A percentile compares a stretch with the other conserved stretches of the same genome.
These are phyloP conservation scores for Myriosclerotinia duriaeana DNA, from an alignment of 2,329 filamentous ascomycete species.

Conservation along the genomic window DNA sequence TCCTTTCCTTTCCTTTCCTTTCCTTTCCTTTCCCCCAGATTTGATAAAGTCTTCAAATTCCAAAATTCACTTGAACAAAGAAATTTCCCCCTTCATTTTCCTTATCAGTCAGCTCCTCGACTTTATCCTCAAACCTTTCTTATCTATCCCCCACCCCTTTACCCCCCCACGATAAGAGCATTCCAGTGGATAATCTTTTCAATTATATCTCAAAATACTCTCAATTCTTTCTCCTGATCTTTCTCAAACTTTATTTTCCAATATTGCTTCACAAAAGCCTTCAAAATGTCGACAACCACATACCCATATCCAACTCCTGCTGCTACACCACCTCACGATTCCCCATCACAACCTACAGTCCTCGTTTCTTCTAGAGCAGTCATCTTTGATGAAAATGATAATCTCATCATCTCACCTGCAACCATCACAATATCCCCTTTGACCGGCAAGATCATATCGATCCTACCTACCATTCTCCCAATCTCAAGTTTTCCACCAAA, in stretches of 20 bases:
- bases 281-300: constrained; percentile 32
- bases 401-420: constrained; percentile 68
- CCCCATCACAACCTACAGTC: constrained; percentile 60
- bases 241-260: neutral
- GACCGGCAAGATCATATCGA: constrained; percentile 81
- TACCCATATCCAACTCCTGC: constrained; percentile 38
- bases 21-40: constrained; percentile 1
- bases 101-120: constrained; percentile 15
- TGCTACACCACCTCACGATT: constrained; percentile 37
- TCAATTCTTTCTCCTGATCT: neutral
- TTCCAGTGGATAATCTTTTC: neutral
- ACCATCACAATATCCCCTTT: constrained; percentile 75
- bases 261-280: neutral
- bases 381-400: constrained; percentile 65
- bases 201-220: constrained; percentile 4
- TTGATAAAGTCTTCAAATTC: no score
- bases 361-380: constrained; percentile 83
- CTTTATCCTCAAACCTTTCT: neutral
- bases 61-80: no score
- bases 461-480: constrained; percentile 74
- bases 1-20: no score
- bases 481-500: constrained; percentile 69
- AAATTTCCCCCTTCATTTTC: constrained; percentile 16
- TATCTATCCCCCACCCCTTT: constrained; percentile 14
- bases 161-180: constrained; percentile 21